These are phyloP conservation scores for Pleurotus citrinopileatus DNA, from an alignment of 768 basidiomycete species.

Conservation along the genomic window DNA sequence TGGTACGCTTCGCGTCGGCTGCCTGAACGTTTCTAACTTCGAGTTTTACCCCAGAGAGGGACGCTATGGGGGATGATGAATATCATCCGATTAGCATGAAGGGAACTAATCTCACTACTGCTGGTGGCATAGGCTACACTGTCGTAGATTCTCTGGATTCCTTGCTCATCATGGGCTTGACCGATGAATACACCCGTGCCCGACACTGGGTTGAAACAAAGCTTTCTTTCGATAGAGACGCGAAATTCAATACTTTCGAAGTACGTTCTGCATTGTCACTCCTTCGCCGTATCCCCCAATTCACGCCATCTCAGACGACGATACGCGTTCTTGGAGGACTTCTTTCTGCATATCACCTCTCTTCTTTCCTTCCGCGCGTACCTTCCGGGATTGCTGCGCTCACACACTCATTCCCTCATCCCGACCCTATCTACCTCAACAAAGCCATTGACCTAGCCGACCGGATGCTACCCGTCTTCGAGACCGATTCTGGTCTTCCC, in stretches of 20 bases:
- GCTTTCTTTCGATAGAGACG: conserved; percentile 76
- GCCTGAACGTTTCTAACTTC: conserved; percentile 5
- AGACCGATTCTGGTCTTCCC: conserved; percentile 80
- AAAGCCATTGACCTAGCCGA: conserved; percentile 83
- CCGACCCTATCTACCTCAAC: conserved; percentile 62
- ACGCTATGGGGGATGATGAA: conserved; percentile 92
- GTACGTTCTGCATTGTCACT: conserved; percentile 42
- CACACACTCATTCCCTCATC: conserved; percentile 11
- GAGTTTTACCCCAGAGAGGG: conserved; percentile 51
- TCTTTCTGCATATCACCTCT: conserved; percentile 80
- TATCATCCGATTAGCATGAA: conserved; percentile 79
- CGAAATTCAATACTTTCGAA: conserved; percentile 86
- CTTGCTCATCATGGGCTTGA: conserved; percentile 81
- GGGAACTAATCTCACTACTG: conserved; percentile 76
- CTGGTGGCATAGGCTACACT: conserved; percentile 86
- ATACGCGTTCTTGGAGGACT: conserved; percentile 92
- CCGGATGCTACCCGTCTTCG: conserved; percentile 80
- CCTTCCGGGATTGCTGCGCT: neutral
- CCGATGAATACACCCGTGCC: conserved; percentile 75
- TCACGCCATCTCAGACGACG: conserved; percentile 59
- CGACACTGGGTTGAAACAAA: conserved; percentile 71
- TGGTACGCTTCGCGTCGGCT: conserved; percentile 40
- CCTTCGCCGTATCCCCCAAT: neutral
- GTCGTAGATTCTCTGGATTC: conserved; percentile 88
- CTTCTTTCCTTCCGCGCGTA: conserved; percentile 25